Evolutionary conservation across 202 grass and related monocot species (phyloP), one percentile per base, ranked within the genome.

Genomic region (Hordeum pubiflorum): DNA sequence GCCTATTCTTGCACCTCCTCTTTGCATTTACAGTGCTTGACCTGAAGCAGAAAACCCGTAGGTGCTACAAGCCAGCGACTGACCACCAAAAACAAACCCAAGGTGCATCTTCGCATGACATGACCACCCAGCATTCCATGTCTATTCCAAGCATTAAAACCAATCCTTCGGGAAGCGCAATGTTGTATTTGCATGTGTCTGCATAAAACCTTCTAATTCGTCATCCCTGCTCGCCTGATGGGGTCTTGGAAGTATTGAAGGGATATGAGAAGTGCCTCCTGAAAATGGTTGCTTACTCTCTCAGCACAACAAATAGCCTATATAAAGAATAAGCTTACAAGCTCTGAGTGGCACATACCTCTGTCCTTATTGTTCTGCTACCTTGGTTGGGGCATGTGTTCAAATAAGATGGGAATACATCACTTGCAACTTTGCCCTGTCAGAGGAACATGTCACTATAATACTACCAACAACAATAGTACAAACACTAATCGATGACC

Each of bases 301-400:
- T 69, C 69, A 76, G 81, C 63, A 74, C 77, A 44, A 52, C 17
- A 80, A 29, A 63, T 73, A 13, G 7, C 27, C 40, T 55, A 26
- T 40, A 41, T 46, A 62, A 74, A 40, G 58, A 76, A 70, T 22
- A 82, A 78, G 1, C 57, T 69, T 64, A 22, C 72, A 69, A 85
- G 34, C 87, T 74, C 63, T 34, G 72, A 72, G 21, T 20, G 21
- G 50, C 32, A 79, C n/a, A 70, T 95, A 98, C 95, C 95, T 98
- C 95, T 57, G 95, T 98, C 85, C 95, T 95, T 84, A 98, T 98
- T 34, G 95, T 98, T 93, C 95, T 93, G 76, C 95, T 95, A 82
- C 95, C 95, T 86, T 98, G 95, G 79, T 88, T 86, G 21, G 95
- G 95, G 50, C 95, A 95, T 9, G 86, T 98, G 86, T 98, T 98